These are phyloP conservation scores for Huntiella abstrusa DNA, from an alignment of 2,329 filamentous ascomycete species.

Conservation along the genomic window DNA sequence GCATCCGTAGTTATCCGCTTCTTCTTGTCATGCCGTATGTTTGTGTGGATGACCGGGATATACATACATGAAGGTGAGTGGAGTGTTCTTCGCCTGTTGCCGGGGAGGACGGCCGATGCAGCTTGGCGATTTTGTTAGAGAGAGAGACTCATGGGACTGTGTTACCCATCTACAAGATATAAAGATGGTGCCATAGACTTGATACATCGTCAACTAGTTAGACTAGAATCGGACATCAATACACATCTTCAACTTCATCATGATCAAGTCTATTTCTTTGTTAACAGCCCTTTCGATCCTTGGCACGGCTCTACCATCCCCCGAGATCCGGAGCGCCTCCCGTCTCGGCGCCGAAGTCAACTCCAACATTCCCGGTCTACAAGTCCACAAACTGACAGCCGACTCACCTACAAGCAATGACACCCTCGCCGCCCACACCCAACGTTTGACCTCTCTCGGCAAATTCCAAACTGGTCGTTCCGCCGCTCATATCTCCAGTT, in stretches of 20 bases:
- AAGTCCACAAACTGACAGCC: slow-evolving; percentile 20
- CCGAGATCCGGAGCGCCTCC: neutral
- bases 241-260: neutral
- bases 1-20: too few relatives aligned
- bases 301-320: neutral
- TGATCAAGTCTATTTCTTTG: neutral
- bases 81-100: too few relatives aligned
- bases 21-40: too few relatives aligned
- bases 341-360: slow-evolving; percentile 13
- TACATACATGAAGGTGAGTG: too few relatives aligned
- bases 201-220: too few relatives aligned
- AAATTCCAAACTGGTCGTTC: slow-evolving; percentile 14
- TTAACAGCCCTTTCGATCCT: neutral
- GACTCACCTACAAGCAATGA: slow-evolving; percentile 16
- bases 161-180: too few relatives aligned
- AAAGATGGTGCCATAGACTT: too few relatives aligned
- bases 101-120: too few relatives aligned
- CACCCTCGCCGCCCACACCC: slow-evolving; percentile 16
- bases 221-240: too few relatives aligned
- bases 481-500: slow-evolving; percentile 16
- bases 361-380: slow-evolving; percentile 21
- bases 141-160: too few relatives aligned
- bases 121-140: too few relatives aligned
- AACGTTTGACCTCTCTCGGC: slow-evolving; percentile 19
- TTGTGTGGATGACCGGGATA: too few relatives aligned